phyloP scores from a whole-genome alignment of 1,284 basidiomycete genomes.

The Apiotrichum akiyoshidainum region DNA sequence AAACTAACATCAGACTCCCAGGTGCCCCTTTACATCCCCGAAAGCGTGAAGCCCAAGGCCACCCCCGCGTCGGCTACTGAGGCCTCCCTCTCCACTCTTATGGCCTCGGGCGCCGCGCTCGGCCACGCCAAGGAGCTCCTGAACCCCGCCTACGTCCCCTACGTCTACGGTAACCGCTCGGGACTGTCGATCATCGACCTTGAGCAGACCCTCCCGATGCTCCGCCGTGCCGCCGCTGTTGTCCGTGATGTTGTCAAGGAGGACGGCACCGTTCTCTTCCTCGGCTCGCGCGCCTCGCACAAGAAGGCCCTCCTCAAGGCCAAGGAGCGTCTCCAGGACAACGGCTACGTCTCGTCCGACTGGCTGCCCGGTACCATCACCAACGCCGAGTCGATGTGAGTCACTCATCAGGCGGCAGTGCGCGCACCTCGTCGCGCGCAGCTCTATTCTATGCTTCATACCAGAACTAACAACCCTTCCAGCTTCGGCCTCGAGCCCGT shows the following conservation, averaged over 20 bases:
- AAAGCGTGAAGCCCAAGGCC: slow-evolving; percentile 1
- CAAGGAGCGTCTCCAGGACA: slow-evolving; percentile 68
- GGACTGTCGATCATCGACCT: slow-evolving; percentile 93
- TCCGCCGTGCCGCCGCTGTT: slow-evolving; percentile 84
- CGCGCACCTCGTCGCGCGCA: too few relatives aligned
- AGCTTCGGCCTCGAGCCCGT: slow-evolving; percentile 64
- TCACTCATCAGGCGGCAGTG: slow-evolving; percentile 3
- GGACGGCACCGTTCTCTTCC: slow-evolving; percentile 83
- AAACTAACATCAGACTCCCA: slow-evolving; percentile 13
- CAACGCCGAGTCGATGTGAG: slow-evolving; percentile 70
- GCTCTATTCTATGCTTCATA: too few relatives aligned
- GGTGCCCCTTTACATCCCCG: slow-evolving; percentile 29
- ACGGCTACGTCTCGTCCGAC: slow-evolving; percentile 77
- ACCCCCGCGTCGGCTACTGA: slow-evolving; percentile 23
- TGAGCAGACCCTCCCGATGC: slow-evolving; percentile 85
- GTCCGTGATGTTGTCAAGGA: slow-evolving; percentile 75
- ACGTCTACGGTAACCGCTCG: slow-evolving; percentile 86
- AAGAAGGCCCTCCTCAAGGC: slow-evolving; percentile 73
- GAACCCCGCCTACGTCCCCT: slow-evolving; percentile 85
- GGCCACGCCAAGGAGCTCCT: slow-evolving; percentile 81
- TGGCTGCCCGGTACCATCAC: slow-evolving; percentile 95
- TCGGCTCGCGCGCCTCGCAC: slow-evolving; percentile 79
- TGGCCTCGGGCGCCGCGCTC: slow-evolving; percentile 90
- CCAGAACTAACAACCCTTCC: neutral
- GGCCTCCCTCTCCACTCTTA: slow-evolving; percentile 72